Conservation (phyloP, 306 rosid genomes). For the Rubus parviflorus region DNA sequence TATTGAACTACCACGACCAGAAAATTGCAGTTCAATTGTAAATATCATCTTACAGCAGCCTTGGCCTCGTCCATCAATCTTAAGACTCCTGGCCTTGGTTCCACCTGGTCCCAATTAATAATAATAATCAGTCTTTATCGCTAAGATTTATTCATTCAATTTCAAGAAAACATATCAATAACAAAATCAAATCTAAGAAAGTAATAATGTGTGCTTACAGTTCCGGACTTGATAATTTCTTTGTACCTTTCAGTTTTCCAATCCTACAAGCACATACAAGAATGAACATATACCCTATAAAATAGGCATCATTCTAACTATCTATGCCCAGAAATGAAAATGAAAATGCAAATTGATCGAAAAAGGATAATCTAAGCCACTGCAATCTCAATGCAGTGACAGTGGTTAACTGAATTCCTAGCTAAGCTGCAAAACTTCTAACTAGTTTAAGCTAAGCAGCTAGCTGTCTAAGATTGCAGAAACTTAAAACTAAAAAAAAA, state of each 20-base stretch:
- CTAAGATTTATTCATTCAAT: no score
- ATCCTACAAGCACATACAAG: slow-evolving; percentile 54
- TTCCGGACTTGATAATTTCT: slow-evolving; percentile 92
- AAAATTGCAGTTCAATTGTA: slow-evolving; percentile 22
- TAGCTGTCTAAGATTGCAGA: no score
- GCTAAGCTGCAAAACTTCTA: no score
- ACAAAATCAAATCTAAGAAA: slow-evolving; percentile 11
- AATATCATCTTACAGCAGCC: slow-evolving; percentile 71
- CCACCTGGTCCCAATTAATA: slow-evolving; percentile 53
- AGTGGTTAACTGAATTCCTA: no score
- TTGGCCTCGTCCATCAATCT: slow-evolving; percentile 90
- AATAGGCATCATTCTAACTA: background rate
- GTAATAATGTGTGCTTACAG: slow-evolving; percentile 51
- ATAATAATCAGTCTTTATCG: background rate
- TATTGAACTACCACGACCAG: slow-evolving; percentile 8
- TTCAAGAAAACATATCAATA: background rate
- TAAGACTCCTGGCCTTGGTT: slow-evolving; percentile 94
- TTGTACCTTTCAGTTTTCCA: slow-evolving; percentile 98
- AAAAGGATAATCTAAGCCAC: no score
- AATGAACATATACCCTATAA: slow-evolving; percentile 17
- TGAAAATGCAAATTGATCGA: background rate
- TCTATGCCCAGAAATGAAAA: background rate
- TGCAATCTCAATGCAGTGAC: background rate
- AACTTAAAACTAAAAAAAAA: no score
- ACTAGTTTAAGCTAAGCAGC: no score